Evolutionary conservation across 352 stramenopile species (phyloP).

Genomic region (Pythium scleroteichum): DNA sequence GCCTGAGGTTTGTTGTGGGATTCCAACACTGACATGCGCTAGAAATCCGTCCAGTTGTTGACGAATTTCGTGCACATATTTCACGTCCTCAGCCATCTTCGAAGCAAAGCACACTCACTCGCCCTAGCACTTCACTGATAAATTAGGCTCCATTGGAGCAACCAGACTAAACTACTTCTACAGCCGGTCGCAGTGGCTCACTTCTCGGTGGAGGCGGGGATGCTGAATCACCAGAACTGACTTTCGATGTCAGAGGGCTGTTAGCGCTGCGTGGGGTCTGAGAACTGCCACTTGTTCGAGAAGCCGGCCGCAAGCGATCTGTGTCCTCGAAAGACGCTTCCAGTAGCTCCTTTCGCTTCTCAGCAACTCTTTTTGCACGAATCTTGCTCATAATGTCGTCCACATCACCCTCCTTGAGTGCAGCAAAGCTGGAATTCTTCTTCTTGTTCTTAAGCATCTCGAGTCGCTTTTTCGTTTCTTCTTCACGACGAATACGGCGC

Average conservation of each 20-base stretch:
- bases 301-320: slow-evolving; percentile 24
- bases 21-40: slow-evolving; percentile 3
- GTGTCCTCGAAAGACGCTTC: slow-evolving; percentile 30
- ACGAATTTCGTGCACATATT: background rate
- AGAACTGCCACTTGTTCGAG: slow-evolving; percentile 16
- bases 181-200: slow-evolving; percentile 8
- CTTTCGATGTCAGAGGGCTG: slow-evolving; percentile 2
- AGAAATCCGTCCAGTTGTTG: slow-evolving; percentile 17
- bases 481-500: slow-evolving; percentile 67
- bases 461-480: slow-evolving; percentile 78
- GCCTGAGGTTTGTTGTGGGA: no score
- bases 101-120: background rate
- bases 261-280: slow-evolving; percentile 23
- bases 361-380: slow-evolving; percentile 71
- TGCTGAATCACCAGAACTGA: slow-evolving; percentile 1
- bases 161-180: slow-evolving; percentile 22
- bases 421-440: slow-evolving; percentile 62
- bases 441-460: slow-evolving; percentile 83
- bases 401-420: slow-evolving; percentile 78
- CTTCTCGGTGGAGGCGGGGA: background rate
- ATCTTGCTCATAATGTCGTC: slow-evolving; percentile 87
- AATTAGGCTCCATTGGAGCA: slow-evolving; percentile 11
- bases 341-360: slow-evolving; percentile 69
- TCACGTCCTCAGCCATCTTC: background rate
- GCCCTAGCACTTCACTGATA: slow-evolving; percentile 9